Conservation (phyloP, 345 rosid species). For the Lepidium sativum region DNA sequence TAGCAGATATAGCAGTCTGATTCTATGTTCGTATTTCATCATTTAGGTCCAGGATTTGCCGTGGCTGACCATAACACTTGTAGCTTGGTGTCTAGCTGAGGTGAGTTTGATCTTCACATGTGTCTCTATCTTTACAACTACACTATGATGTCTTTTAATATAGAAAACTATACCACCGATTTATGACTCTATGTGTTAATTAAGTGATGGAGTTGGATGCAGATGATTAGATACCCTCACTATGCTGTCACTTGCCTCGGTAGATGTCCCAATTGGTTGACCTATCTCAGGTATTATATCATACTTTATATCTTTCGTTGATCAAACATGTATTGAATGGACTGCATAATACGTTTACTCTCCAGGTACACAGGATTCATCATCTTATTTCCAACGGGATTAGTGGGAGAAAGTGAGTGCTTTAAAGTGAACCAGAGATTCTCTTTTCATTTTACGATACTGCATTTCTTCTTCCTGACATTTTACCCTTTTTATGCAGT, state of each 20-base stretch:
- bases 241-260: constrained; percentile 53
- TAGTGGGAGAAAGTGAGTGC: constrained; percentile 77
- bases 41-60: constrained; percentile 59
- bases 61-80: constrained; percentile 56
- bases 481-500: constrained; percentile 35
- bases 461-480: neutral
- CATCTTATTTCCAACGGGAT: constrained; percentile 56
- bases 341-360: neutral
- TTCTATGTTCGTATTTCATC: neutral
- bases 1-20: neutral
- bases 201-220: constrained; percentile 21
- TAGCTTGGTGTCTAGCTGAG: constrained; percentile 69
- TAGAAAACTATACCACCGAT: neutral
- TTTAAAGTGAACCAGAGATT: neutral
- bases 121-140: neutral
- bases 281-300: constrained; percentile 55
- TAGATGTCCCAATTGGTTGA: constrained; percentile 57
- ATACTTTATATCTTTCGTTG: neutral
- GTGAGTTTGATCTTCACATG: constrained; percentile 33
- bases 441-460: neutral
- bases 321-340: neutral
- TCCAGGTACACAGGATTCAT: constrained; percentile 76
- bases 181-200: neutral
- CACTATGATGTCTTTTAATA: neutral
- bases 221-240: constrained; percentile 69